Conservation (phyloP, 2,329 filamentous ascomycete genomes). For the Xenoacremonium recifei region DNA sequence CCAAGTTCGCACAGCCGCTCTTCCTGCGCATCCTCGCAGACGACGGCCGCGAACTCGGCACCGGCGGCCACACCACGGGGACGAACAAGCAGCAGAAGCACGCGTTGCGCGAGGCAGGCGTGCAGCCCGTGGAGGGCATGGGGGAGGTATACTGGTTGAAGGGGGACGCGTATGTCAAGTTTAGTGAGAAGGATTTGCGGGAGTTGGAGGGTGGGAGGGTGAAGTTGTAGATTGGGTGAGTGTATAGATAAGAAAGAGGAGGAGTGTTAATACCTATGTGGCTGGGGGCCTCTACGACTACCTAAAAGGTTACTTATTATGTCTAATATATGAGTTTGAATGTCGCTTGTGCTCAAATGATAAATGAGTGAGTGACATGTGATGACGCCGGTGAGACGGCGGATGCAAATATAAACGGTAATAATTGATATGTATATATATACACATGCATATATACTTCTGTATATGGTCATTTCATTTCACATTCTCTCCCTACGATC, state of each 20-base stretch:
- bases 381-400: too few species aligned
- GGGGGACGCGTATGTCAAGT: constrained; percentile 64
- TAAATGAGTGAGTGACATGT: too few species aligned
- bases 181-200: constrained; percentile 67
- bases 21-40: constrained; percentile 69
- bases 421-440: background rate
- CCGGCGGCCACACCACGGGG: constrained; percentile 67
- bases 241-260: too few species aligned
- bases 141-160: constrained; percentile 64
- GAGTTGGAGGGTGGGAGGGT: constrained; percentile 64
- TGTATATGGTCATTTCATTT: background rate
- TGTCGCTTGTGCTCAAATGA: too few species aligned
- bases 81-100: constrained; percentile 91
- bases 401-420: too few species aligned
- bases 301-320: too few species aligned
- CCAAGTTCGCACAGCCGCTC: constrained; percentile 72
- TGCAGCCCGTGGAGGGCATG: constrained; percentile 56
- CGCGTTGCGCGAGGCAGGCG: constrained; percentile 67
- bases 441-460: background rate
- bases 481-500: constrained; percentile 31
- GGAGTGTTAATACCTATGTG: too few species aligned
- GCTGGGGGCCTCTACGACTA: too few species aligned
- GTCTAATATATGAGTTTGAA: too few species aligned
- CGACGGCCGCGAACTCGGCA: too few species aligned
- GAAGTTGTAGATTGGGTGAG: constrained; percentile 57